Evolutionary conservation across 2,329 filamentous ascomycete genomes (phyloP), one percentile per base, ranked within the genome.

Genomic region (Xylaria sp.): DNA sequence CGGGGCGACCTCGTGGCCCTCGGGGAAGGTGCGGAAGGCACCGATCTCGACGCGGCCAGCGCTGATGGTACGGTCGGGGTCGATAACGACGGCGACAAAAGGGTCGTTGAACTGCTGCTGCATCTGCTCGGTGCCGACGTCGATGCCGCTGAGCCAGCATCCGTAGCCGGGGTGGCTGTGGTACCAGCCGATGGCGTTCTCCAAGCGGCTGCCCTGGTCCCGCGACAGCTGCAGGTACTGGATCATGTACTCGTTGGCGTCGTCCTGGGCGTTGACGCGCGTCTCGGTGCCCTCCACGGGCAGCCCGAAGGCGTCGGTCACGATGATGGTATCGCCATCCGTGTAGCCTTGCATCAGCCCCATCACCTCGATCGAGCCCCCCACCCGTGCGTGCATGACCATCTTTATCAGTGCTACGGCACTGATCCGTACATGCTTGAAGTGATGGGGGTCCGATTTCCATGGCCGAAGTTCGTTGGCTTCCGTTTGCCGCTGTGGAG

Each of bases 211-310:
- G 84, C 79, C 93, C 87, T 84, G 92, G 77, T 94, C 90, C 67
- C 95, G 88, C 74, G 91, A 92, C 3, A 90, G 84, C 74, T 91
- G 86, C 33, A 97, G 86, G 78, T 97, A 98, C 73, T 92, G 89
- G 63, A 97, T 90, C 85, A 98, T 93, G 83, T 98, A 99, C 83
- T 98, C 96, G 83, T 98, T 97, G 63, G 95, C 96, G 75, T 98
- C 94, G 73, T 92, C 91, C 77, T 97, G 94, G 0, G 96, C 96
- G 79, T 99, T 99, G 74, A 99, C 96, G 69, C 96, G 88, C 2
- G 96, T 99, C 83, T 99, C 96, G n/a, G 96, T 99, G 31, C 96
- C 96, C 79, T 99, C 96, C 48, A 99, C 96, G 0, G 96, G 96
- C 46, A 99, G 84, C 23, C 94, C 89, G 81, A 98, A 96, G 31